Percentiles rank a stretch among this genome's conserved stretches.
These are phyloP conservation scores for Sarcomyxa edulis DNA, from an alignment of 768 basidiomycete genomes.

Conservation along the genomic window DNA sequence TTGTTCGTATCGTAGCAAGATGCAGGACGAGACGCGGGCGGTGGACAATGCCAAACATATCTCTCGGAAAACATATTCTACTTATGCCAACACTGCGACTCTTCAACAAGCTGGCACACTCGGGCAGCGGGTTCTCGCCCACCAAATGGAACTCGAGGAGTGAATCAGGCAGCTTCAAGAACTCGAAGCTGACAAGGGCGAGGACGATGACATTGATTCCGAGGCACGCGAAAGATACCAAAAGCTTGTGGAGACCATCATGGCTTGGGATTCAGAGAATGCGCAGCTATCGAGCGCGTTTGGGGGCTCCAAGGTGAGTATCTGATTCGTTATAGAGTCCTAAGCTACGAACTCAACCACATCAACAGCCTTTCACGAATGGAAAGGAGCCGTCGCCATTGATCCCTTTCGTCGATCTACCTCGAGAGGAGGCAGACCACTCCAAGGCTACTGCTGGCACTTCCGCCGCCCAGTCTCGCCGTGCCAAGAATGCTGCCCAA, in stretches of 20 bases:
- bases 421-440: slow-evolving; percentile 60
- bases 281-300: slow-evolving; percentile 68
- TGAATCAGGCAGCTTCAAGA: slow-evolving; percentile 81
- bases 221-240: slow-evolving; percentile 71
- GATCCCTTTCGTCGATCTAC: slow-evolving; percentile 41
- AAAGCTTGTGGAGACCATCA: slow-evolving; percentile 71
- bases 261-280: slow-evolving; percentile 77
- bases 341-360: no score
- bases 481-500: slow-evolving; percentile 90
- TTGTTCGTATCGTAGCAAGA: no score
- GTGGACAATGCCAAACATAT: no score
- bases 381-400: slow-evolving; percentile 44
- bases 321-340: no score
- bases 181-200: slow-evolving; percentile 55
- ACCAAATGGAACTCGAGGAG: slow-evolving; percentile 91
- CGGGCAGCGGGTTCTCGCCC: slow-evolving; percentile 88
- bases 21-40: no score
- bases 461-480: slow-evolving; percentile 81
- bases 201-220: slow-evolving; percentile 57
- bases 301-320: slow-evolving; percentile 52
- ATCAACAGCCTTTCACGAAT: slow-evolving; percentile 33
- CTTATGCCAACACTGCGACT: no score
- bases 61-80: no score
- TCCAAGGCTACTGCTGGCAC: slow-evolving; percentile 54
- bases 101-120: slow-evolving; percentile 88